Conservation (phyloP, 345 rosid genomes). For the Salix viminalis region DNA sequence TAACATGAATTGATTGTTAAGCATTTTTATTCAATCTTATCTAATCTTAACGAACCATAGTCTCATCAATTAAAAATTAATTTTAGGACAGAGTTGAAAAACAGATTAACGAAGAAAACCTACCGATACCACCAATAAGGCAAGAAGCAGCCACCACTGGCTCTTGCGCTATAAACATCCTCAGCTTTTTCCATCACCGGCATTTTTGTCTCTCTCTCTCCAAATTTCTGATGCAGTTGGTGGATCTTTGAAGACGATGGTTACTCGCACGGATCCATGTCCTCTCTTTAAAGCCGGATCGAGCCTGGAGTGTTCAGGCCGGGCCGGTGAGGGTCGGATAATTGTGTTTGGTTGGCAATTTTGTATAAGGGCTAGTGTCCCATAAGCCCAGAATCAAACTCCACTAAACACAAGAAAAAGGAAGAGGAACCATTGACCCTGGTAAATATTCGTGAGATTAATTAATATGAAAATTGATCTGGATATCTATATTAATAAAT, state of each 20-base stretch:
- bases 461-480: too few species aligned
- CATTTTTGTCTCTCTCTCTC: constrained; percentile 35
- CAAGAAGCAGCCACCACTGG: constrained; percentile 90
- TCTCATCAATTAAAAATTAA: background rate
- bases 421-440: too few species aligned
- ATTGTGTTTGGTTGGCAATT: background rate
- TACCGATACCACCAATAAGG: constrained; percentile 82
- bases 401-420: background rate
- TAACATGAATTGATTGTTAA: background rate
- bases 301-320: background rate
- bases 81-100: background rate
- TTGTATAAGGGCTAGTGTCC: background rate
- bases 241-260: background rate
- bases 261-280: background rate
- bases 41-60: background rate
- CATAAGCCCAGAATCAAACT: background rate
- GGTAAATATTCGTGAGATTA: too few species aligned
- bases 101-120: background rate
- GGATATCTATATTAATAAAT: too few species aligned
- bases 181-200: constrained; percentile 78
- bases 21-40: background rate
- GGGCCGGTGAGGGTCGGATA: too few species aligned
- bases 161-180: constrained; percentile 81
- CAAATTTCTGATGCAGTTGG: constrained; percentile 1
- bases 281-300: background rate